Percentiles rank a stretch among this genome's conserved stretches.
Evolutionary conservation across 495 filamentous ascomycete genomes (phyloP).

Genomic region (Eremomyces bilateralis): DNA sequence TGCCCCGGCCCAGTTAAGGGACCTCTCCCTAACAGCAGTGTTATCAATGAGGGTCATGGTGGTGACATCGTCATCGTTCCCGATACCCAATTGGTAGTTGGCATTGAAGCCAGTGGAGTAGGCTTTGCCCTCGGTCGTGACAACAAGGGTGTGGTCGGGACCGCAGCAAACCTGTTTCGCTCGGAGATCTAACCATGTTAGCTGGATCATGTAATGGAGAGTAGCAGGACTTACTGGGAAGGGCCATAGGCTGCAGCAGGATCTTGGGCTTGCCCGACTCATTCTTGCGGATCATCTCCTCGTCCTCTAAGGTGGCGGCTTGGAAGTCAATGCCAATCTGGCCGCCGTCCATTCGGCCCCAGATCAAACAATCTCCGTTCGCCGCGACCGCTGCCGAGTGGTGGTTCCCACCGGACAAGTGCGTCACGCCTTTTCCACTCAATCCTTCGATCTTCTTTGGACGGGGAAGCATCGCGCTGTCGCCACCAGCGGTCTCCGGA

Average conservation of each 20-base stretch:
- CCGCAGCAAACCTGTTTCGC: constrained; percentile 26
- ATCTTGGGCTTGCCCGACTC: constrained; percentile 32
- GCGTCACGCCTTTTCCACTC: constrained; percentile 24
- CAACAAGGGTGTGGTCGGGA: constrained; percentile 36
- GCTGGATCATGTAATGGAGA: too few species aligned
- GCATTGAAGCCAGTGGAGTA: constrained; percentile 50
- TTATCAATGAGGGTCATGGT: constrained; percentile 39
- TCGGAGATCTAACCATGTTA: constrained; percentile 21
- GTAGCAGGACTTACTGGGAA: constrained; percentile 25
- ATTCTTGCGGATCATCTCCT: constrained; percentile 32
- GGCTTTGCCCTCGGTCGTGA: constrained; percentile 35
- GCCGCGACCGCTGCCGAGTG: constrained; percentile 41
- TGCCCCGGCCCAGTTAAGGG: constrained; percentile 33
- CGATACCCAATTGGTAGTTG: constrained; percentile 46
- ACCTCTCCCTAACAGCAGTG: constrained; percentile 33
- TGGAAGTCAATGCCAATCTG: constrained; percentile 35
- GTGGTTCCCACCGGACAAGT: constrained; percentile 44
- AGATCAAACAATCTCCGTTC: constrained; percentile 39
- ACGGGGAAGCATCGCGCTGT: constrained; percentile 32
- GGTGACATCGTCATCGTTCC: constrained; percentile 33
- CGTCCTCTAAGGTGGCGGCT: constrained; percentile 29
- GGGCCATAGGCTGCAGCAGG: constrained; percentile 27
- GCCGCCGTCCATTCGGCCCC: constrained; percentile 45
- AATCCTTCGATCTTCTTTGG: constrained; percentile 41
- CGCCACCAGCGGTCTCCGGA: constrained; percentile 41